Percentiles rank a stretch among this genome's conserved stretches.
Conservation (phyloP, 805 yeast genomes). For the Starmerella kuoi region DNA sequence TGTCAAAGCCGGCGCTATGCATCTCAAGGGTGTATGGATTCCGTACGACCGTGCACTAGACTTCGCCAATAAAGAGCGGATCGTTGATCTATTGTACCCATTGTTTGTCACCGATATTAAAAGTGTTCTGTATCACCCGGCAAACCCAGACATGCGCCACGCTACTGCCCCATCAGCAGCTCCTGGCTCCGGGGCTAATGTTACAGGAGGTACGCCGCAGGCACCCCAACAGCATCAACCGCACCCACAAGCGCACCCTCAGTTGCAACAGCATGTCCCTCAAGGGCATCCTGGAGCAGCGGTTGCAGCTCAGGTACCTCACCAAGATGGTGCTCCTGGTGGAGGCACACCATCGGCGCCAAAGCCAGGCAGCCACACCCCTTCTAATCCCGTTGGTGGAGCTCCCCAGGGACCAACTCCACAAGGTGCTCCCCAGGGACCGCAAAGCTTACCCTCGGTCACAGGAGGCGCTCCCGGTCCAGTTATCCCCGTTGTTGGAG, state of each 20-base stretch:
- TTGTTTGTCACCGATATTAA: slow-evolving; percentile 65
- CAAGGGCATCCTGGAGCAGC: slow-evolving; percentile 13
- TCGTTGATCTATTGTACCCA: slow-evolving; percentile 53
- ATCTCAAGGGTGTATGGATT: slow-evolving; percentile 81
- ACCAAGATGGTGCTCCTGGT: neutral
- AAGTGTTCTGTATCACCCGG: slow-evolving; percentile 29
- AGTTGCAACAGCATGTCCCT: slow-evolving; percentile 10
- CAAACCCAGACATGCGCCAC: slow-evolving; percentile 11
- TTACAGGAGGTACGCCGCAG: neutral
- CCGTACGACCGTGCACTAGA: slow-evolving; percentile 74
- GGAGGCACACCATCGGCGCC: neutral
- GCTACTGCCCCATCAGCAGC: slow-evolving; percentile 1
- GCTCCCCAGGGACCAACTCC: neutral
- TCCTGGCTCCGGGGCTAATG: neutral
- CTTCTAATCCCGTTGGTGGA: neutral
- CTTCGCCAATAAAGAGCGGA: slow-evolving; percentile 71
- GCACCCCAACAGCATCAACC: slow-evolving; percentile 5
- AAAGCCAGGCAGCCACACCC: neutral
- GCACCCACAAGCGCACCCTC: slow-evolving; percentile 13
- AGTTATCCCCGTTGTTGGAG: slow-evolving; percentile 1
- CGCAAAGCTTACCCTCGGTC: neutral
- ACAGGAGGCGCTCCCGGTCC: slow-evolving; percentile 6
- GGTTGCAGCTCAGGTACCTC: neutral
- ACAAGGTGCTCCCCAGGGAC: neutral
- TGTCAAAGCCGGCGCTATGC: slow-evolving; percentile 79